Conservation (phyloP, 2,329 filamentous ascomycete genomes). For the Pestalotiopsis sp. region DNA sequence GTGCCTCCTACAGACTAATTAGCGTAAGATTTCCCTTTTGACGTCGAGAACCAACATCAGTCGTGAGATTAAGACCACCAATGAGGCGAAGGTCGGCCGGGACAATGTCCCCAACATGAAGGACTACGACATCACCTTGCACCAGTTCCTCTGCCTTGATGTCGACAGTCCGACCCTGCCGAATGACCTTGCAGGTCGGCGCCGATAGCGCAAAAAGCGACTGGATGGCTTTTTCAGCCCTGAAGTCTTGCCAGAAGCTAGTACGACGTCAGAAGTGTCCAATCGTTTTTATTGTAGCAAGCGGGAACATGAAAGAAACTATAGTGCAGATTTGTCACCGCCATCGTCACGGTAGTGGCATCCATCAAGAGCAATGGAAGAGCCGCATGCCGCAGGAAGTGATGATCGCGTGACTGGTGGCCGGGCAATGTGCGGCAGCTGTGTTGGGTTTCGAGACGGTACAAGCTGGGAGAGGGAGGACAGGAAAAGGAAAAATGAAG, state of each 20-base stretch:
- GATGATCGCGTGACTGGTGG: neutral
- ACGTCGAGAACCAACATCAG: constrained; percentile 47
- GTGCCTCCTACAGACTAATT: constrained; percentile 51
- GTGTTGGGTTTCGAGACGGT: too few species aligned
- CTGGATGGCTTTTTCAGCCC: constrained; percentile 65
- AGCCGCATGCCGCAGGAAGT: neutral
- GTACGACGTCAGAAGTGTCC: neutral
- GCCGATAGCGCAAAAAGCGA: constrained; percentile 61
- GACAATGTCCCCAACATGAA: constrained; percentile 68
- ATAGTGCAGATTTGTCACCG: too few species aligned
- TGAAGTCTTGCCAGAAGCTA: constrained; percentile 63
- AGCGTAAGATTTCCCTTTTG: neutral
- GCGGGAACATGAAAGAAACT: too few species aligned
- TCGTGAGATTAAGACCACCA: constrained; percentile 72
- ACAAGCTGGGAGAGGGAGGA: neutral
- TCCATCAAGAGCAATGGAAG: too few species aligned
- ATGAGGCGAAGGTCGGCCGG: constrained; percentile 70
- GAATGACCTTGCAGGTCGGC: constrained; percentile 61
- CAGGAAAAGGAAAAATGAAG: neutral
- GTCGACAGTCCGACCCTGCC: constrained; percentile 52
- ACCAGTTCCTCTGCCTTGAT: constrained; percentile 62
- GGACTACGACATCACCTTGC: constrained; percentile 65
- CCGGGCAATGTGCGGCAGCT: neutral
- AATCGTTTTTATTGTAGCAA: too few species aligned
- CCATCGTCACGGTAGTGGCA: too few species aligned